Evolutionary conservation across 2,329 filamentous ascomycete genomes (phyloP).

Genomic region (Tympanopsis confertula): DNA sequence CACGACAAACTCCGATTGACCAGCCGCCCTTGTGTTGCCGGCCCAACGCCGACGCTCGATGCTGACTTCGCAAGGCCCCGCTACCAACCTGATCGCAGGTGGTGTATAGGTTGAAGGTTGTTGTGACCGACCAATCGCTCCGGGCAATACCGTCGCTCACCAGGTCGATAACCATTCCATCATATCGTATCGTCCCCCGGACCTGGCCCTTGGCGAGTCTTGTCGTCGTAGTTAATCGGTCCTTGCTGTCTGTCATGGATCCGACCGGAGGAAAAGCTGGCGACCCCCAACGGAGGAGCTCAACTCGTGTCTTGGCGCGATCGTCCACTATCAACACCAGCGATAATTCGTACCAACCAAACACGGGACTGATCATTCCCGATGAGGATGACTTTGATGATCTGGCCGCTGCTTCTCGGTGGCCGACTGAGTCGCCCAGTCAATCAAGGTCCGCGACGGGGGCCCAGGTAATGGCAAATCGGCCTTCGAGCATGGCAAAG

Average conservation of each 20-base stretch:
- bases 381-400: conserved; percentile 22
- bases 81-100: too few relatives aligned
- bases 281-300: conserved; percentile 27
- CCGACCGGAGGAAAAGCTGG: conserved; percentile 22
- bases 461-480: conserved; percentile 17
- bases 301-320: conserved; percentile 27
- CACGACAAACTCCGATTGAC: too few relatives aligned
- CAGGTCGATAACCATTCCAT: background rate
- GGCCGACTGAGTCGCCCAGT: too few relatives aligned
- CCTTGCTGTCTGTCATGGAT: conserved; percentile 29
- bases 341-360: conserved; percentile 36
- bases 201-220: too few relatives aligned
- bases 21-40: too few relatives aligned
- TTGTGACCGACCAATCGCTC: too few relatives aligned
- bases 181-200: background rate
- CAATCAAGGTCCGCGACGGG: too few relatives aligned
- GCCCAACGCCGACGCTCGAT: too few relatives aligned
- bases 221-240: too few relatives aligned
- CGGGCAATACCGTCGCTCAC: background rate
- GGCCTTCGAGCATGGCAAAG: conserved; percentile 45
- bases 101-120: too few relatives aligned
- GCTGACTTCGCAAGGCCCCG: too few relatives aligned
- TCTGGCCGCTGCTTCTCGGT: background rate
- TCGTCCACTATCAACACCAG: conserved; percentile 21
- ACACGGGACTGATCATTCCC: conserved; percentile 33